A percentile compares a stretch with the other conserved stretches of the same genome.
phyloP scores from a whole-genome alignment of 176 grass and related monocot genomes.

The Areca catechu region DNA sequence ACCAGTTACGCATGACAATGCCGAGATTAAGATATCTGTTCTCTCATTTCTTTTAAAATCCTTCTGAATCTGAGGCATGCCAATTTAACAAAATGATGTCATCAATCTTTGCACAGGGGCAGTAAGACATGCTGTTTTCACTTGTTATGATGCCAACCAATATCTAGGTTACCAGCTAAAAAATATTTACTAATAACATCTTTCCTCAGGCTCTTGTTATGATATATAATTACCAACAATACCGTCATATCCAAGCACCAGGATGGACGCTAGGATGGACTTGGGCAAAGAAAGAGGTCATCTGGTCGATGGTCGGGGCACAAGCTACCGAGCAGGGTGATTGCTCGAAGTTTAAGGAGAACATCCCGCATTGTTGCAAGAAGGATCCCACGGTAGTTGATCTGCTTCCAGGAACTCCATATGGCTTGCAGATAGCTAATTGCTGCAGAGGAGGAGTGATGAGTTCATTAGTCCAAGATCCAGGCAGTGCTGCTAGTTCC shows the following conservation, averaged over 20 bases:
- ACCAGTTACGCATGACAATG: too few species aligned
- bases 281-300: slow-evolving; percentile 88
- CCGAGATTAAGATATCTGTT: too few species aligned
- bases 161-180: too few species aligned
- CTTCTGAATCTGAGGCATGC: too few species aligned
- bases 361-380: slow-evolving; percentile 57
- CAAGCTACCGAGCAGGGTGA: slow-evolving; percentile 78
- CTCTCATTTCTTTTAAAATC: too few species aligned
- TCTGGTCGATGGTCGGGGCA: slow-evolving; percentile 82
- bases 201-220: slow-evolving; percentile 59
- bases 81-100: too few species aligned
- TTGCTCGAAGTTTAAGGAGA: slow-evolving; percentile 64
- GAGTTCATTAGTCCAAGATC: slow-evolving; percentile 58
- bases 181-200: not conserved
- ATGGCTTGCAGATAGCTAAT: slow-evolving; percentile 71
- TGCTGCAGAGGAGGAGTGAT: slow-evolving; percentile 75
- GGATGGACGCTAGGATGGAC: slow-evolving; percentile 80
- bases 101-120: too few species aligned
- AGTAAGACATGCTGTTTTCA: too few species aligned
- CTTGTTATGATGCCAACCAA: too few species aligned
- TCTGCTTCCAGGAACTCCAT: slow-evolving; percentile 66
- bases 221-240: slow-evolving; percentile 81
- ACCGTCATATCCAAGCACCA: slow-evolving; percentile 60
- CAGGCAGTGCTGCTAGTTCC: slow-evolving; percentile 44
- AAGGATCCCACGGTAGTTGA: slow-evolving; percentile 54